Percentiles rank a stretch among this genome's conserved stretches.
phyloP scores from a whole-genome alignment of 2,329 filamentous ascomycete species.

The Fusarium nurragi region DNA sequence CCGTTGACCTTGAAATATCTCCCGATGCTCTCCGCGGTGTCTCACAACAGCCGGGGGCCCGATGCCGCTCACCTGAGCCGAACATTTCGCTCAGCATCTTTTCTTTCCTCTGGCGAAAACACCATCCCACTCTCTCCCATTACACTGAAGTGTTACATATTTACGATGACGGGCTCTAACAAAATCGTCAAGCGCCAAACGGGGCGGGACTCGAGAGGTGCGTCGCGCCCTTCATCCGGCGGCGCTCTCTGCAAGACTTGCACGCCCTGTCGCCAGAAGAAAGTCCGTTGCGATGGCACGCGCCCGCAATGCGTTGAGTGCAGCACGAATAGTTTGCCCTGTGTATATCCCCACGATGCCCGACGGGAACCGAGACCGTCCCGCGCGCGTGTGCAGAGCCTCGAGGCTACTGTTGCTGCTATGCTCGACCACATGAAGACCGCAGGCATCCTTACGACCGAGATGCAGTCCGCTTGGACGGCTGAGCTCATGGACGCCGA shows the following conservation, averaged over 20 bases:
- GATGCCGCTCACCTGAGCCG: constrained; percentile 37
- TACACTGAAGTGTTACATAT: neutral
- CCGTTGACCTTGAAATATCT: constrained; percentile 36
- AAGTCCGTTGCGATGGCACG: constrained; percentile 49
- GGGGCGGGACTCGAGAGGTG: constrained; percentile 33
- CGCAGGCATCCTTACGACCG: constrained; percentile 42
- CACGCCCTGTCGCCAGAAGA: constrained; percentile 50
- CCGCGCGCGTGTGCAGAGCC: constrained; percentile 45
- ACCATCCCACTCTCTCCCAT: neutral
- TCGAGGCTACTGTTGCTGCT: constrained; percentile 45
- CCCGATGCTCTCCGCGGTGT: constrained; percentile 33
- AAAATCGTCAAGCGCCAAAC: constrained; percentile 38
- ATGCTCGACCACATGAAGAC: constrained; percentile 50
- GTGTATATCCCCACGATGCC: constrained; percentile 50
- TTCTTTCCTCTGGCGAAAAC: neutral
- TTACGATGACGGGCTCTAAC: constrained; percentile 37
- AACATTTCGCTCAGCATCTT: constrained; percentile 13
- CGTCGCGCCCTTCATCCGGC: constrained; percentile 35
- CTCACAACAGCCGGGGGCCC: constrained; percentile 27
- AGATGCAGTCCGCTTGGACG: constrained; percentile 44
- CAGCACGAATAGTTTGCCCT: constrained; percentile 42
- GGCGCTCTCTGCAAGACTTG: constrained; percentile 49
- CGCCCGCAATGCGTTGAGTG: constrained; percentile 49
- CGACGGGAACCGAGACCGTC: constrained; percentile 47
- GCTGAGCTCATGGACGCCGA: constrained; percentile 43